Evolutionary conservation across 2,329 filamentous ascomycete species (phyloP).

Genomic region (Ophiostoma tasmaniense): DNA sequence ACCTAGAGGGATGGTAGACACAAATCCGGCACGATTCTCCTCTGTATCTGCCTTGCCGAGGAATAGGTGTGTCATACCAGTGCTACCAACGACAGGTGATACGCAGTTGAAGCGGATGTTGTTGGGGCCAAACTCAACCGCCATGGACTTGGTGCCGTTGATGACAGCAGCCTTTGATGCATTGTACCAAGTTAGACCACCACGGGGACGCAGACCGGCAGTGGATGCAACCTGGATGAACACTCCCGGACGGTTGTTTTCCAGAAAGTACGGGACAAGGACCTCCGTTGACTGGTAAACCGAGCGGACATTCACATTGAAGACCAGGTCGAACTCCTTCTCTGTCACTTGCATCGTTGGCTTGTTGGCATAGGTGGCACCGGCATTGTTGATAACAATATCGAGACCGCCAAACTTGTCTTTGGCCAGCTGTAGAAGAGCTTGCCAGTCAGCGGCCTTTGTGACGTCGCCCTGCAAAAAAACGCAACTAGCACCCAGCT

Average conservation of each 20-base stretch:
- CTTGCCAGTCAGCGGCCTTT: slow-evolving; percentile 44
- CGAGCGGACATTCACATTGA: slow-evolving; percentile 61
- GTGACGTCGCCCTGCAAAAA: slow-evolving; percentile 44
- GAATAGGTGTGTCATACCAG: slow-evolving; percentile 46
- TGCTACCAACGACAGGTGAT: slow-evolving; percentile 59
- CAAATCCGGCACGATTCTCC: slow-evolving; percentile 48
- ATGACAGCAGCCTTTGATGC: slow-evolving; percentile 58
- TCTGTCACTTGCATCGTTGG: slow-evolving; percentile 56
- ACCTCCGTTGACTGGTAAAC: slow-evolving; percentile 54
- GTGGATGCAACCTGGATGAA: slow-evolving; percentile 62
- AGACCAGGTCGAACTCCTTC: slow-evolving; percentile 56
- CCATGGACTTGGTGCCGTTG: slow-evolving; percentile 51
- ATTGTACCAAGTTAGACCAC: slow-evolving; percentile 61
- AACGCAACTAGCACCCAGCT: slow-evolving; percentile 32
- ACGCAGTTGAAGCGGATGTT: slow-evolving; percentile 67
- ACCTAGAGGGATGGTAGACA: slow-evolving; percentile 47
- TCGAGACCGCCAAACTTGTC: slow-evolving; percentile 45
- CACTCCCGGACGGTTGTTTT: slow-evolving; percentile 45
- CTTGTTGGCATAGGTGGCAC: slow-evolving; percentile 51
- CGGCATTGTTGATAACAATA: slow-evolving; percentile 54
- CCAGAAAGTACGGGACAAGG: slow-evolving; percentile 52
- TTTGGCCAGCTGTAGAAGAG: slow-evolving; percentile 37
- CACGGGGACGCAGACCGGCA: slow-evolving; percentile 51
- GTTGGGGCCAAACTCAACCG: slow-evolving; percentile 63
- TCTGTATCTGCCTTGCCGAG: slow-evolving; percentile 54